A percentile compares a stretch with the other conserved stretches of the same genome.
These are phyloP conservation scores for Hypoxylon lienhwacheense DNA, from an alignment of 495 filamentous ascomycete genomes.

Conservation along the genomic window DNA sequence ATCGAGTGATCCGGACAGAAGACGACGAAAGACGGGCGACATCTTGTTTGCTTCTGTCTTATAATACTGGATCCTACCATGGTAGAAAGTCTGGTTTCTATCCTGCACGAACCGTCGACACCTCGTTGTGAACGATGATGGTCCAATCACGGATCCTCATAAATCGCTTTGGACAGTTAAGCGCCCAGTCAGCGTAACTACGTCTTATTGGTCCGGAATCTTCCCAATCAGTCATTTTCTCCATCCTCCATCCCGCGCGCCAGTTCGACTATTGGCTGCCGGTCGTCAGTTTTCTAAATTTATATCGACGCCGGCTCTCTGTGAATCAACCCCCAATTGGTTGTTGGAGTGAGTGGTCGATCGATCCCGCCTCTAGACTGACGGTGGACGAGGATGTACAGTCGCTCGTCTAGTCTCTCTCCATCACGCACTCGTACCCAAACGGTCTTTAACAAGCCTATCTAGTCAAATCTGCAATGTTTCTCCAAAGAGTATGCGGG, in stretches of 20 bases:
- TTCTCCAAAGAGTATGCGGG: slow-evolving; percentile 29
- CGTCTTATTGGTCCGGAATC: slow-evolving; percentile 25
- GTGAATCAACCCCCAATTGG: slow-evolving; percentile 23
- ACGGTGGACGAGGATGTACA: slow-evolving; percentile 21
- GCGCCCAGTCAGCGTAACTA: slow-evolving; percentile 35
- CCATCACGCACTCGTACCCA: slow-evolving; percentile 34
- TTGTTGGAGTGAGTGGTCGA: slow-evolving; percentile 11
- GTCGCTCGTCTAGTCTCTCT: slow-evolving; percentile 24
- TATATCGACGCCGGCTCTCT: slow-evolving; percentile 17
- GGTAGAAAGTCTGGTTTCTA: slow-evolving; percentile 20
- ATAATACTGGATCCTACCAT: slow-evolving; percentile 18
- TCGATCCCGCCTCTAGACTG: slow-evolving; percentile 25
- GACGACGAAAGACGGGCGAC: slow-evolving; percentile 3
- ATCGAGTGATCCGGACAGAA: too few relatives aligned
- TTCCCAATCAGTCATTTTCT: slow-evolving; percentile 31
- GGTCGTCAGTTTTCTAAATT: slow-evolving; percentile 31
- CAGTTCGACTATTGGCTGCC: slow-evolving; percentile 29
- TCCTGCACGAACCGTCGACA: slow-evolving; percentile 19
- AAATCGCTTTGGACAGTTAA: slow-evolving; percentile 33
- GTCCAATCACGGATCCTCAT: slow-evolving; percentile 37
- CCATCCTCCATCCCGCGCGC: slow-evolving; percentile 26
- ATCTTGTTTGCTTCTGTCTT: too few relatives aligned
- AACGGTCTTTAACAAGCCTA: slow-evolving; percentile 20
- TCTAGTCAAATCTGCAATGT: slow-evolving; percentile 28
- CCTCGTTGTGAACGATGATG: slow-evolving; percentile 24